phyloP scores from a whole-genome alignment of 179 eudicot species.

The Corrigiola litoralis region DNA sequence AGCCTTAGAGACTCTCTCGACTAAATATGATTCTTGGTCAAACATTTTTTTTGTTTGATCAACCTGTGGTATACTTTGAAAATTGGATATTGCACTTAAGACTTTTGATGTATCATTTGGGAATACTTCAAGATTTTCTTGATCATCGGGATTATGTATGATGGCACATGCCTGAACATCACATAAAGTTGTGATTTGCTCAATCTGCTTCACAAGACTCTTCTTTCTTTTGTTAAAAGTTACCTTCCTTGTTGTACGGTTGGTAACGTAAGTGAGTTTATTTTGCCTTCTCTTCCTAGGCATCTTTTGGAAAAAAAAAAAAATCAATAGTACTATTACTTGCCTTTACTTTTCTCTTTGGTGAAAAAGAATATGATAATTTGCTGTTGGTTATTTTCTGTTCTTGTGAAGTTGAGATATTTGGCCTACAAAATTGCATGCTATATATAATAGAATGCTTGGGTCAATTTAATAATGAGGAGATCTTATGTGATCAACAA shows the following conservation, averaged over 20 bases:
- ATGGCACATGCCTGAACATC: conserved; percentile 10
- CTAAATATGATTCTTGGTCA: background rate
- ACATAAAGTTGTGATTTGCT: conserved; percentile 12
- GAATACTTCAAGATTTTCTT: background rate
- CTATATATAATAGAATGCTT: too few relatives aligned
- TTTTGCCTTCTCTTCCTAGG: background rate
- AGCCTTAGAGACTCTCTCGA: background rate
- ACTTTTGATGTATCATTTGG: background rate
- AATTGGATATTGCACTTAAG: background rate
- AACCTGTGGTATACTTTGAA: background rate
- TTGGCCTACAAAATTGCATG: too few relatives aligned
- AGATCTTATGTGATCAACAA: too few relatives aligned
- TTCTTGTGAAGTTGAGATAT: too few relatives aligned
- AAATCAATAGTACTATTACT: too few relatives aligned
- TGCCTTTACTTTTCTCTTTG: too few relatives aligned
- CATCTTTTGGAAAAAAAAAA: background rate
- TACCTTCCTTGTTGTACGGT: background rate
- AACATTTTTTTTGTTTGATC: background rate
- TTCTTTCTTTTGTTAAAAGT: background rate
- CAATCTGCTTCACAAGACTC: background rate
- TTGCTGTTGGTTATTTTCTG: too few relatives aligned
- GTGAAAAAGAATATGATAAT: too few relatives aligned
- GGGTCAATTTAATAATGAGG: too few relatives aligned
- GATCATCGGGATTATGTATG: background rate
- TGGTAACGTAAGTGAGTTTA: background rate